These are phyloP conservation scores for Rugosomyces carneus DNA, from an alignment of 1,284 basidiomycete species.

Conservation along the genomic window DNA sequence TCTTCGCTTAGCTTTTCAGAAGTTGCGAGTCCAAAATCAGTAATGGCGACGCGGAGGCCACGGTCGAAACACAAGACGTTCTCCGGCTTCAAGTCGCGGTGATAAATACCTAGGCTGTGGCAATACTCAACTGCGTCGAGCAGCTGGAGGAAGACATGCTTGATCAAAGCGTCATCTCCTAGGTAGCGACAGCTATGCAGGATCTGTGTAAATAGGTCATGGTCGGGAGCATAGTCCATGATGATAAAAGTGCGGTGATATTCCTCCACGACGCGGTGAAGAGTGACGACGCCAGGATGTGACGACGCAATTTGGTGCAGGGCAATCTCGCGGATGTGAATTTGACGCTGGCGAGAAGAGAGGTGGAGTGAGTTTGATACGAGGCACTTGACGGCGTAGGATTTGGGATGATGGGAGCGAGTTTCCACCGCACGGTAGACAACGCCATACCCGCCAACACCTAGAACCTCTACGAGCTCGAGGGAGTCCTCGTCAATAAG, in stretches of 20 bases:
- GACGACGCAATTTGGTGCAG: constrained; percentile 84
- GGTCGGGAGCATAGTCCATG: constrained; percentile 79
- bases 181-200: constrained; percentile 66
- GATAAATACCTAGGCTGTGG: constrained; percentile 87
- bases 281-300: constrained; percentile 84
- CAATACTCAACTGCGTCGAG: constrained; percentile 91
- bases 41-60: constrained; percentile 82
- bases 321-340: constrained; percentile 75
- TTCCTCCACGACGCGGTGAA: constrained; percentile 85
- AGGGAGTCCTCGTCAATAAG: constrained; percentile 79
- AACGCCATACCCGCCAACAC: constrained; percentile 93
- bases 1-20: constrained; percentile 84
- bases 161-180: constrained; percentile 79
- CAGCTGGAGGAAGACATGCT: constrained; percentile 86
- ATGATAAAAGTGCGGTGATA: constrained; percentile 62
- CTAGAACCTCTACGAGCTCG: constrained; percentile 86
- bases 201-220: constrained; percentile 90
- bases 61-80: constrained; percentile 87
- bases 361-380: constrained; percentile 49
- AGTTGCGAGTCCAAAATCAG: constrained; percentile 97
- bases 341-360: constrained; percentile 59
- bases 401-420: constrained; percentile 44
- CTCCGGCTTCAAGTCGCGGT: constrained; percentile 97
- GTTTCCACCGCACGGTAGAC: constrained; percentile 86
- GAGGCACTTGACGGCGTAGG: constrained; percentile 91